Evolutionary conservation across 495 filamentous ascomycete genomes (phyloP).

Genomic region (Hamigera avellanea): DNA sequence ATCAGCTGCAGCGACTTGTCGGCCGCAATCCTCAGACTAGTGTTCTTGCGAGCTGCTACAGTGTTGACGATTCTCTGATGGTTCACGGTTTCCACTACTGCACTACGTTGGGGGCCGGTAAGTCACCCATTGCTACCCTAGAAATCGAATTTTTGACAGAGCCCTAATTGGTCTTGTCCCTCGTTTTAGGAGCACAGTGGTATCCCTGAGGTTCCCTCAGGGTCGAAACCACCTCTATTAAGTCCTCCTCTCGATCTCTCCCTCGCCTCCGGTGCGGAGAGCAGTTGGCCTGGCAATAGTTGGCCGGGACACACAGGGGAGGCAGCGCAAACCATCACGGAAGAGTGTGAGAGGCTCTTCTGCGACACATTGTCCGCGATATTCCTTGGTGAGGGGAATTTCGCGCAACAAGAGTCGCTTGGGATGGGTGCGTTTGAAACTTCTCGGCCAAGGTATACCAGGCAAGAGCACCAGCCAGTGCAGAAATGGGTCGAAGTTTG

Average conservation of each 20-base stretch:
- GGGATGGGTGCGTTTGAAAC: constrained; percentile 55
- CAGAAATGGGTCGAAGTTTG: constrained; percentile 65
- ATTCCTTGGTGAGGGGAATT: constrained; percentile 90
- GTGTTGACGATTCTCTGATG: constrained; percentile 40
- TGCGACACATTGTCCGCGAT: constrained; percentile 83
- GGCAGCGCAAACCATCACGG: constrained; percentile 90
- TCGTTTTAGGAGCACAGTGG: constrained; percentile 69
- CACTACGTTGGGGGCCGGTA: constrained; percentile 73
- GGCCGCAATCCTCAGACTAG: constrained; percentile 43
- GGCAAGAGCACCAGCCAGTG: constrained; percentile 24
- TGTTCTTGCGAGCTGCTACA: constrained; percentile 81
- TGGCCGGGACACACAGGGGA: constrained; percentile 56
- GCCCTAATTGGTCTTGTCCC: not conserved
- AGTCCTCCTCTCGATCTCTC: constrained; percentile 73
- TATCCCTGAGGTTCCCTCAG: constrained; percentile 91
- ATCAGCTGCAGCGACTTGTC: constrained; percentile 43
- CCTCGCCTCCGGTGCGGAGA: constrained; percentile 30
- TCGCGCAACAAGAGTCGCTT: constrained; percentile 54
- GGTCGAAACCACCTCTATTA: constrained; percentile 55
- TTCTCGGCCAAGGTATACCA: constrained; percentile 16
- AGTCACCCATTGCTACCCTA: constrained; percentile 8
- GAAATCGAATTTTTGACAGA: not conserved
- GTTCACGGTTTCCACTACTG: constrained; percentile 87
- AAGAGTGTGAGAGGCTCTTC: constrained; percentile 99
- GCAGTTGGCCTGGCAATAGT: constrained; percentile 30